A percentile compares a stretch with the other conserved stretches of the same genome.
These are phyloP conservation scores for Phyllosticta citrichinensis DNA, from an alignment of 2,329 filamentous ascomycete genomes.

Conservation along the genomic window DNA sequence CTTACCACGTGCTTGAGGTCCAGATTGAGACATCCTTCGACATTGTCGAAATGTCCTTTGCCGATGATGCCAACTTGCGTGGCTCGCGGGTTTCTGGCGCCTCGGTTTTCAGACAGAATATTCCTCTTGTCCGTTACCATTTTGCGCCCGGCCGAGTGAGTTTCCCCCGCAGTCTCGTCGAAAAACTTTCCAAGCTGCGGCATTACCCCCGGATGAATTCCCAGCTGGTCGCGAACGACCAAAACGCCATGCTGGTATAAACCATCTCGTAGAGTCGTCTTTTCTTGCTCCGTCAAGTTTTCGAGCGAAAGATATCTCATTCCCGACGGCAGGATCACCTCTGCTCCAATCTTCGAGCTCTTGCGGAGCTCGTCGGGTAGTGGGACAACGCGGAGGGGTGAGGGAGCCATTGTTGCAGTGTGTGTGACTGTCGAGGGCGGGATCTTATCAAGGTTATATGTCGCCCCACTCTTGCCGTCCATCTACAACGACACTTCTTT, in stretches of 20 bases:
- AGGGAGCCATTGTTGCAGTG: conserved; percentile 8
- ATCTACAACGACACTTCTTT: not conserved
- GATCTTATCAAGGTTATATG: not conserved
- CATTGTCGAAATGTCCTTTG: conserved; percentile 12
- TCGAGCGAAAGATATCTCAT: conserved; percentile 8
- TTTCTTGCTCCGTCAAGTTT: conserved; percentile 10
- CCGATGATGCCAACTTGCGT: conserved; percentile 16
- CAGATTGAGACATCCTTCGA: conserved; percentile 14
- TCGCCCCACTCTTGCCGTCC: not conserved
- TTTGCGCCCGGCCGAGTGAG: conserved; percentile 15
- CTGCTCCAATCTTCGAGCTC: conserved; percentile 13
- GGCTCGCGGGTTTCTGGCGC: conserved; percentile 11
- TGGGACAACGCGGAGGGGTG: conserved; percentile 10
- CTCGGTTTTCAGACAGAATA: conserved; percentile 10
- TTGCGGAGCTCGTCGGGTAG: conserved; percentile 10
- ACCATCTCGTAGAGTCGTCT: conserved; percentile 10
- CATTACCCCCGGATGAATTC: conserved; percentile 12
- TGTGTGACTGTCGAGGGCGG: conserved; percentile 1
- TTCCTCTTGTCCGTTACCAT: conserved; percentile 13
- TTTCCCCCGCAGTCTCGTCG: conserved; percentile 12
- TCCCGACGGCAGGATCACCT: conserved; percentile 10
- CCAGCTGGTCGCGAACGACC: conserved; percentile 13
- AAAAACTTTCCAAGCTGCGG: conserved; percentile 14
- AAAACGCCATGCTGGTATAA: conserved; percentile 15
- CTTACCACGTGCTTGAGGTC: conserved; percentile 14